Percentiles rank a stretch among this genome's conserved stretches.
Evolutionary conservation across 768 basidiomycete species (phyloP).

Genomic region (Amanita muscaria): DNA sequence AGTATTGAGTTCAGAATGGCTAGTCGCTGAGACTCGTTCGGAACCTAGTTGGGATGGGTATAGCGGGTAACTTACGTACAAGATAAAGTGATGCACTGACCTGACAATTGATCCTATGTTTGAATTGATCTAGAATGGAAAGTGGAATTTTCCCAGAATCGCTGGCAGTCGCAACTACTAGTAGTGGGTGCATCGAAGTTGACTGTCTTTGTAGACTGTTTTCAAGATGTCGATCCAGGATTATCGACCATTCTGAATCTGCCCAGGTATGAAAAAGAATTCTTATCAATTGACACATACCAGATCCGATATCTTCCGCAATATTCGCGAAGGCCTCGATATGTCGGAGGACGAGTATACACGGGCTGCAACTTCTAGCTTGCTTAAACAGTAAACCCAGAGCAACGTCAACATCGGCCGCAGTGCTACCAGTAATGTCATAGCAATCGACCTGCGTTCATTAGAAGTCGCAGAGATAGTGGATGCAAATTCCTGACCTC

Average conservation of each 20-base stretch:
- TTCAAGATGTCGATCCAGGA: constrained; percentile 56
- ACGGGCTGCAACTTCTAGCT: constrained; percentile 74
- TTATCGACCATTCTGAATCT: constrained; percentile 51
- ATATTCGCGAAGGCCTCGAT: constrained; percentile 72
- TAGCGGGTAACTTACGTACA: neutral
- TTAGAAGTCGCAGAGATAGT: neutral
- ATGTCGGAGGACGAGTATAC: constrained; percentile 72
- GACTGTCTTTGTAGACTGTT: constrained; percentile 49
- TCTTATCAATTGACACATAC: constrained; percentile 37
- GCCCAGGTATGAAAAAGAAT: neutral
- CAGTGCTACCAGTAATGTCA: constrained; percentile 70
- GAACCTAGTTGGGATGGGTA: constrained; percentile 43
- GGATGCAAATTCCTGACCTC: constrained; percentile 40
- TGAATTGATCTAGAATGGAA: constrained; percentile 64
- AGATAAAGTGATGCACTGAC: constrained; percentile 27
- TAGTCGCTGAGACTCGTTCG: constrained; percentile 66
- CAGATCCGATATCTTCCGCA: constrained; percentile 51
- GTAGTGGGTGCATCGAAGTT: constrained; percentile 57
- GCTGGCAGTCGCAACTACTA: constrained; percentile 67
- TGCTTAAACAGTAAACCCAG: constrained; percentile 69
- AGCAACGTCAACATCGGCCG: constrained; percentile 63
- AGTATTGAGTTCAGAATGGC: constrained; percentile 47
- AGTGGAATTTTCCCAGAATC: constrained; percentile 58
- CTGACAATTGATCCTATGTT: constrained; percentile 74
- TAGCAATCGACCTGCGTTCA: constrained; percentile 72